Evolutionary conservation across 169 alveolate species (phyloP), one percentile per base, ranked within the genome.

Genomic region (Eimeria sp.): DNA sequence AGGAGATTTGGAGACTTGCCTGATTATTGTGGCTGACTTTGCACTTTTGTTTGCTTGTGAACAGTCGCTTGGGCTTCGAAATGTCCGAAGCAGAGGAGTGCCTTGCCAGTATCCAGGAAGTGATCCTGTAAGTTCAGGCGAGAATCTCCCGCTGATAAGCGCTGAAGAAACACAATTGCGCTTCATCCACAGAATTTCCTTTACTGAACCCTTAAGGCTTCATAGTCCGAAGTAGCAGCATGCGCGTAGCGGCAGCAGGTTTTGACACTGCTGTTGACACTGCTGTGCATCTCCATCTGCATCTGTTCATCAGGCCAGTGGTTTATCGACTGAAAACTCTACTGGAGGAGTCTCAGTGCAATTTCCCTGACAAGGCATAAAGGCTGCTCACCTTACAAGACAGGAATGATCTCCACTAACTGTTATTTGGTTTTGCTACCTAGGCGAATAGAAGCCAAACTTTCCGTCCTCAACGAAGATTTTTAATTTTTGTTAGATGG

Each of bases 291-390:
- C 49, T 43, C 49, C 49, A 43, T 43, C 49, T 43, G 78, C 52
- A 2, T 64, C 20, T 40, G 54, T 49, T 13, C 16, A 23, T 20
- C 93, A 87, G 93, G 93, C 93, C 93, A 62, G 66, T 87, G 30
- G 64, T 66, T 30, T 6, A 62, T 16, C 66, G 66, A 30, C 82
- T 87, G 82, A 58, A 40, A 9, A 27, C 66, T 46, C 43, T 87
- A 23, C 83, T 87, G 60, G 93, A 87, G 46, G 82, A 87, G 64
- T 33, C 82, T 13, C 58, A 87, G 25, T 87, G 93, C 52, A 64
- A 87, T 46, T 87, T 87, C 74, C 93, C 93, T 23, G 93, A 87
- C 93, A 87, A 87, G 66, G 93, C 93, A 11, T 87, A 64, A 68
- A n/a, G n/a, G 30, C 14, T 52, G 68, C 27, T 40, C 66, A 78